Evolutionary conservation across 2,329 filamentous ascomycete species (phyloP).

Genomic region (Phoma sp.): DNA sequence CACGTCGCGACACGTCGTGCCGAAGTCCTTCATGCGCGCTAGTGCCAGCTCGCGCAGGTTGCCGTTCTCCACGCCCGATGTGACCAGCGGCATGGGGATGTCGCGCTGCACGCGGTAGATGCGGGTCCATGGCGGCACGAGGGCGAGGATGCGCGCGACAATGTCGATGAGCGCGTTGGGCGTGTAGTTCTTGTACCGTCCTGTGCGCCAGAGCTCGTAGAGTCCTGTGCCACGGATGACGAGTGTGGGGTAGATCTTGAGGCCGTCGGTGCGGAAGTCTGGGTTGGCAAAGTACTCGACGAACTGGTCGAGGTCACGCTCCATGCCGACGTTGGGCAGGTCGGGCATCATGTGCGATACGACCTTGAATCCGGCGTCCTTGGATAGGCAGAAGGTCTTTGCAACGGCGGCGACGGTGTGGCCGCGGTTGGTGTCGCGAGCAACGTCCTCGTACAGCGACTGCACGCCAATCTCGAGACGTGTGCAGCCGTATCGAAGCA

Average conservation of each 20-base stretch:
- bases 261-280: constrained; percentile 90
- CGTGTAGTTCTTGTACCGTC: constrained; percentile 97
- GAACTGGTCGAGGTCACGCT: constrained; percentile 95
- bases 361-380: constrained; percentile 98
- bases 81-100: constrained; percentile 99
- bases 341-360: constrained; percentile 99
- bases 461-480: constrained; percentile 94
- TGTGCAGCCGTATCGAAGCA: constrained; percentile 98
- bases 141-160: constrained; percentile 91
- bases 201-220: constrained; percentile 97
- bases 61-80: constrained; percentile 95
- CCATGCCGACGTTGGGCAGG: constrained; percentile 96
- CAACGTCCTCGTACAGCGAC: constrained; percentile 96
- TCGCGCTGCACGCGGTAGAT: constrained; percentile 99
- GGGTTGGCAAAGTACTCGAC: constrained; percentile 98
- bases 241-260: constrained; percentile 97
- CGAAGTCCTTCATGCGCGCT: constrained; percentile 99
- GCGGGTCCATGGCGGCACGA: constrained; percentile 95
- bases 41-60: constrained; percentile 92
- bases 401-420: constrained; percentile 95
- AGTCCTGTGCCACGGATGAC: constrained; percentile 96
- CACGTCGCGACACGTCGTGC: constrained; percentile 94
- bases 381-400: constrained; percentile 95
- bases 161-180: constrained; percentile 96
- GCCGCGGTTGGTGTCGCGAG: constrained; percentile 94